Evolutionary conservation across 1,139 yeast species (phyloP).

Genomic region (Sugiyamaella grinbergsii): DNA sequence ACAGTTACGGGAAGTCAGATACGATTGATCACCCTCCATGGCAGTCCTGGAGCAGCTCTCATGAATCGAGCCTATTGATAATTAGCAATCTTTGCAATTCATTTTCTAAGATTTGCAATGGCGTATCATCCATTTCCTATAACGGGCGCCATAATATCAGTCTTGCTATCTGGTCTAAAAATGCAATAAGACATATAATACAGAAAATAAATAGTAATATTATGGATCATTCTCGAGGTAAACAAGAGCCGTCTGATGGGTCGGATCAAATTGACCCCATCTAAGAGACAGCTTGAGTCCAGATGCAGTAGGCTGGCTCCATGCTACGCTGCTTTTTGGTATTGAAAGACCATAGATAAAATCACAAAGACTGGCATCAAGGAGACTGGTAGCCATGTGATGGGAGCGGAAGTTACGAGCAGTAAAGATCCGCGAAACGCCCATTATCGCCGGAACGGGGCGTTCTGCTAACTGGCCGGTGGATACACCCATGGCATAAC

Average conservation of each 20-base stretch:
- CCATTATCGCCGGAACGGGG: conserved; percentile 42
- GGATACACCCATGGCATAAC: conserved; percentile 52
- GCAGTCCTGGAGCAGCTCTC: too few species aligned
- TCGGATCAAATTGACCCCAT: conserved; percentile 28
- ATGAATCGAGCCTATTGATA: too few species aligned
- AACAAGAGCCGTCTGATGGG: conserved; percentile 2
- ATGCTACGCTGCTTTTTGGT: conserved; percentile 52
- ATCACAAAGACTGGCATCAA: conserved; percentile 47
- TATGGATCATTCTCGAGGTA: conserved; percentile 6
- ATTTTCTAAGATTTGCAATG: too few species aligned
- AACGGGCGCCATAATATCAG: too few species aligned
- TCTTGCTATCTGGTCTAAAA: too few species aligned
- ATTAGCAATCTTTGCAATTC: too few species aligned
- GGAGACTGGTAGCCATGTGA: conserved; percentile 52
- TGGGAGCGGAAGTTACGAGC: conserved; percentile 55
- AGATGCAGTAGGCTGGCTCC: conserved; percentile 70
- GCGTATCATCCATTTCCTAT: too few species aligned
- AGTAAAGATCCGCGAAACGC: conserved; percentile 68
- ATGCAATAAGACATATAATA: too few species aligned
- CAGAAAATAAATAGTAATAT: too few species aligned
- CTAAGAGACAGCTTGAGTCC: conserved; percentile 58
- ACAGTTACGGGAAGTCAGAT: too few species aligned
- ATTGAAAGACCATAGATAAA: conserved; percentile 57
- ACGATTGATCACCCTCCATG: too few species aligned
- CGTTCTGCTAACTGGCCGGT: conserved; percentile 45